A percentile compares a stretch with the other conserved stretches of the same genome.
phyloP scores from a whole-genome alignment of 257 asterid genomes.

The Catharanthus roseus region DNA sequence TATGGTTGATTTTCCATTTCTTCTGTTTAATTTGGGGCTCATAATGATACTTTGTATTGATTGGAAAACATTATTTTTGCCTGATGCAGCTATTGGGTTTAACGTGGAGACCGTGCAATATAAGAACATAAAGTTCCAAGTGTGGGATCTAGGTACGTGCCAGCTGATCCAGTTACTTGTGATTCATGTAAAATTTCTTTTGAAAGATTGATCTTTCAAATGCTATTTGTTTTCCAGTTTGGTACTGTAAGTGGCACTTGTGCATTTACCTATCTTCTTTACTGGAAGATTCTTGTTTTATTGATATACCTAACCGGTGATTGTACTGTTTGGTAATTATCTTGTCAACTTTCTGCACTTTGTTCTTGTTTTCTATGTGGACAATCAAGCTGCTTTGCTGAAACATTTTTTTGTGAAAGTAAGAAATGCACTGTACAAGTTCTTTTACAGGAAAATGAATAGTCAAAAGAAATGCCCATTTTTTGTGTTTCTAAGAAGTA shows the following conservation, averaged over 20 bases:
- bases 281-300: not conserved
- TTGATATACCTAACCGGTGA: not conserved
- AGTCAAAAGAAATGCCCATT: too few species aligned
- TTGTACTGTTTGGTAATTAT: not conserved
- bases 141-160: slow-evolving; percentile 82
- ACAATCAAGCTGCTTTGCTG: too few species aligned
- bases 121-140: slow-evolving; percentile 82
- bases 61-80: not conserved
- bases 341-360: too few species aligned
- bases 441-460: too few species aligned
- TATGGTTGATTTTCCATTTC: not conserved
- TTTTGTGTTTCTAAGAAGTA: too few species aligned
- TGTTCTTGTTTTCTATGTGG: too few species aligned
- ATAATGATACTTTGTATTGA: slow-evolving; percentile 14
- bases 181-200: not conserved
- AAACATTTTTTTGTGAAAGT: too few species aligned
- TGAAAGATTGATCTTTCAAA: not conserved
- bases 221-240: not conserved
- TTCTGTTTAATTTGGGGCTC: not conserved
- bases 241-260: not conserved
- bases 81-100: slow-evolving; percentile 81
- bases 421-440: too few species aligned
- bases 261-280: not conserved
- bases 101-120: slow-evolving; percentile 94
- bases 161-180: not conserved